Conservation (phyloP, 2,329 filamentous ascomycete species). For the Colletotrichum truncatum region DNA sequence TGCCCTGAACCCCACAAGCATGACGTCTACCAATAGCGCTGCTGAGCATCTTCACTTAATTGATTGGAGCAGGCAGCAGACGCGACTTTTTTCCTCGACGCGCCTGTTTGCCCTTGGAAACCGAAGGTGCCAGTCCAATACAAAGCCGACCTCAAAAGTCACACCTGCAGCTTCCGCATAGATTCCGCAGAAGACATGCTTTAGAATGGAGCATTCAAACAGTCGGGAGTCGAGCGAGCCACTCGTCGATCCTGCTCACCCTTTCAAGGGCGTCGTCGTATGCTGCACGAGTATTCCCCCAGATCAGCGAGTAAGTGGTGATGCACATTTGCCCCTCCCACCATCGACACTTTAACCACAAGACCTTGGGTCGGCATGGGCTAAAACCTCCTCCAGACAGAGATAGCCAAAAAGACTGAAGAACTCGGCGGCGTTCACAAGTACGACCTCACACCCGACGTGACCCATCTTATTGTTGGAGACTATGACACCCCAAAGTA, state of each 20-base stretch:
- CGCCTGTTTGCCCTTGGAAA: constrained; percentile 10
- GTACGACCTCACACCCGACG: constrained; percentile 93
- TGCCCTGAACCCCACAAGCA: neutral
- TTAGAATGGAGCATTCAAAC: constrained; percentile 19
- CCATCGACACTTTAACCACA: neutral
- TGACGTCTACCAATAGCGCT: constrained; percentile 24
- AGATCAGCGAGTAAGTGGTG: constrained; percentile 74
- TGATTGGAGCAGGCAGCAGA: constrained; percentile 28
- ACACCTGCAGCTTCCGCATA: neutral
- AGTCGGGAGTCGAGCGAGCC: constrained; percentile 33
- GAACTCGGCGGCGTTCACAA: constrained; percentile 90
- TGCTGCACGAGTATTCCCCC: constrained; percentile 89
- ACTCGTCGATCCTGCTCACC: constrained; percentile 65
- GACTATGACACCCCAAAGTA: constrained; percentile 93
- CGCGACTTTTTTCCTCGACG: constrained; percentile 27
- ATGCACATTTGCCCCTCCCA: neutral
- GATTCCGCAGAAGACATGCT: constrained; percentile 10
- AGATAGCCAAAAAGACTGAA: constrained; percentile 70
- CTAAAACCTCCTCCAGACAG: constrained; percentile 46
- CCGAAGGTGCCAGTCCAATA: neutral
- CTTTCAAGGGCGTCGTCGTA: constrained; percentile 77
- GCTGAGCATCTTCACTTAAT: neutral
- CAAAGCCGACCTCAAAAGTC: neutral
- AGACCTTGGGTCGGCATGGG: constrained; percentile 5
- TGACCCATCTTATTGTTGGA: constrained; percentile 93